These are phyloP conservation scores for Lactifluus hygrophoroides DNA, from an alignment of 768 basidiomycete species.

Conservation along the genomic window DNA sequence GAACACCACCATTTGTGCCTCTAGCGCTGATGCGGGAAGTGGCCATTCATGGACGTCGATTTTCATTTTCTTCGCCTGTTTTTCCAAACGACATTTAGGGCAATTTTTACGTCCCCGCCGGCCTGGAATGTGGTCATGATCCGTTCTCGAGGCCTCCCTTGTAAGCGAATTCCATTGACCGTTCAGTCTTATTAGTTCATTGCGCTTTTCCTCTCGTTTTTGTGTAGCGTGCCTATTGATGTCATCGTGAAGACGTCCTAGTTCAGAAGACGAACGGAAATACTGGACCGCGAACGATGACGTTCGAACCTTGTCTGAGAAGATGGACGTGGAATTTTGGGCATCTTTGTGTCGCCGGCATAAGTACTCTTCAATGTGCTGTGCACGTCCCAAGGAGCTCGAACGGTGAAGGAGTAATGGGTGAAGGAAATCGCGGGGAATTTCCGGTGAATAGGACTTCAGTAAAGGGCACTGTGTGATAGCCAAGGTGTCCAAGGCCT, in stretches of 20 bases:
- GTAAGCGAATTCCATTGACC: background rate
- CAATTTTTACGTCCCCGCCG: background rate
- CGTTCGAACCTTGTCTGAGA: background rate
- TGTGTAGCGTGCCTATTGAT: background rate
- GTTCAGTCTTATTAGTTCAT: background rate
- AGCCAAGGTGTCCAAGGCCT: slow-evolving; percentile 35
- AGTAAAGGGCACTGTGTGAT: slow-evolving; percentile 34
- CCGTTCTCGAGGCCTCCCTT: background rate
- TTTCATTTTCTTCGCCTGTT: background rate
- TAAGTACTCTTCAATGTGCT: background rate
- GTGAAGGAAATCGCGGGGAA: slow-evolving; percentile 32
- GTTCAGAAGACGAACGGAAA: background rate
- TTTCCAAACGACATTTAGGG: background rate
- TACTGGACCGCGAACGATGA: slow-evolving; percentile 6
- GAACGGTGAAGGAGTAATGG: slow-evolving; percentile 34
- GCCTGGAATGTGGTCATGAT: background rate
- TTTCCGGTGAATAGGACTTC: slow-evolving; percentile 37
- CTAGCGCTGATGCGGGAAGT: background rate
- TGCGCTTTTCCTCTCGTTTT: background rate
- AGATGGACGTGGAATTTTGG: background rate
- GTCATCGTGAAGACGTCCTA: background rate
- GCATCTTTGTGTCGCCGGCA: background rate
- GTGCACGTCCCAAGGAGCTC: background rate
- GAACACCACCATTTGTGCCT: background rate
- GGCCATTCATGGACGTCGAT: slow-evolving; percentile 4